Evolutionary conservation across 1,139 yeast species (phyloP).

Genomic region (Ogataea hybrid): DNA sequence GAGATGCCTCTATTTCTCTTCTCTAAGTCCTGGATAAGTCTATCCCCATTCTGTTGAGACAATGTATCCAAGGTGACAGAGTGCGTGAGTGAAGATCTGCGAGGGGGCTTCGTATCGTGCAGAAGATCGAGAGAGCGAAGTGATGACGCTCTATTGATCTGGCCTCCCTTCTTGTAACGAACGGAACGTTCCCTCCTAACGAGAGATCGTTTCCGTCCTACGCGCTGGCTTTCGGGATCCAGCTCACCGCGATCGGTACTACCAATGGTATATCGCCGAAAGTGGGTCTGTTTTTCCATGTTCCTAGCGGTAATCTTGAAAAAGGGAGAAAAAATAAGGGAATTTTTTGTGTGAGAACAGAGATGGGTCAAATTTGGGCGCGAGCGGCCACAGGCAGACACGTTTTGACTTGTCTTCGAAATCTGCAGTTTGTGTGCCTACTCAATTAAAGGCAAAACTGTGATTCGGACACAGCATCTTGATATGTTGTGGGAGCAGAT

Average conservation of each 20-base stretch:
- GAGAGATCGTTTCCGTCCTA: conserved; percentile 46
- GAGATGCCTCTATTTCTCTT: too few species aligned
- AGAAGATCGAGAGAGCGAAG: background rate
- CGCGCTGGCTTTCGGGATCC: conserved; percentile 48
- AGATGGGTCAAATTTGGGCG: too few species aligned
- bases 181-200: conserved; percentile 49
- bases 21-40: too few species aligned
- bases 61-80: background rate
- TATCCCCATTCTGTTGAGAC: too few species aligned
- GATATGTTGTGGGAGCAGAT: too few species aligned
- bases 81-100: background rate
- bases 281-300: conserved; percentile 4
- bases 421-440: too few species aligned
- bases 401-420: too few species aligned
- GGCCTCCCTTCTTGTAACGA: background rate
- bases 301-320: conserved; percentile 6
- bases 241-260: conserved; percentile 31
- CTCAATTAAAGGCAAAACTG: too few species aligned
- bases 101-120: background rate
- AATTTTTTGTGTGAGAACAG: background rate
- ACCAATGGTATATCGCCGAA: conserved; percentile 1
- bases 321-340: conserved; percentile 6
- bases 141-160: conserved; percentile 1
- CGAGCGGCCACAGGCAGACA: too few species aligned
- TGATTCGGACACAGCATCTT: too few species aligned